Evolutionary conservation across 345 rosid genomes (phyloP).

Genomic region (Eucalyptus marginata): DNA sequence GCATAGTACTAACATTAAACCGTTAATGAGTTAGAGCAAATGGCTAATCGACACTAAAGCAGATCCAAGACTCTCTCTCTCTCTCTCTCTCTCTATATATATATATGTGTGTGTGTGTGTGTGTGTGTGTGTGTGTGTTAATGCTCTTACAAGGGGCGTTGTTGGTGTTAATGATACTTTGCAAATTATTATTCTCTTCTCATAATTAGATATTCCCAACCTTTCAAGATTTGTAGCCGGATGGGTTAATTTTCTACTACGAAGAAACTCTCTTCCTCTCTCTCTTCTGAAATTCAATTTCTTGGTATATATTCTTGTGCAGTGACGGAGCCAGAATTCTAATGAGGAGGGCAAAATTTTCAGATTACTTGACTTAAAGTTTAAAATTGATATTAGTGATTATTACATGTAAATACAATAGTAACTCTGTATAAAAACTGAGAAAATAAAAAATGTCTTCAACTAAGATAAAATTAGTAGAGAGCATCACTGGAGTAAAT

Average conservation of each 20-base stretch:
- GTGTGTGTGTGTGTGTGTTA: too few relatives aligned
- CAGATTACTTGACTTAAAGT: neutral
- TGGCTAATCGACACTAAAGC: neutral
- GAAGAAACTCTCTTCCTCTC: neutral
- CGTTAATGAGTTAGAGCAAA: neutral
- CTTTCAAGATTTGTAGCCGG: neutral
- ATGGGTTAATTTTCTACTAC: neutral
- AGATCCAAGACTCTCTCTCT: neutral
- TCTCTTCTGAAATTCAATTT: neutral
- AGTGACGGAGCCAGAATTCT: neutral
- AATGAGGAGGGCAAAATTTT: neutral
- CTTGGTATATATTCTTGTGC: neutral
- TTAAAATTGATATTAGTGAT: neutral
- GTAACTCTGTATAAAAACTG: too few relatives aligned
- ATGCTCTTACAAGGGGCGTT: neutral
- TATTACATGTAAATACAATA: too few relatives aligned
- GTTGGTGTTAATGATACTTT: neutral
- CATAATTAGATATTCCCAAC: neutral
- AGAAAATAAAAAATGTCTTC: too few relatives aligned
- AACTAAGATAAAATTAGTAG: neutral
- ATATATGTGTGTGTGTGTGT: too few relatives aligned
- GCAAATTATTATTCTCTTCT: neutral
- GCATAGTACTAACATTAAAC: neutral
- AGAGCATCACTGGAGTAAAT: neutral
- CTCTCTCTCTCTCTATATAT: too few relatives aligned